Evolutionary conservation across 345 rosid species (phyloP).

Genomic region (Eucalyptus viminalis): DNA sequence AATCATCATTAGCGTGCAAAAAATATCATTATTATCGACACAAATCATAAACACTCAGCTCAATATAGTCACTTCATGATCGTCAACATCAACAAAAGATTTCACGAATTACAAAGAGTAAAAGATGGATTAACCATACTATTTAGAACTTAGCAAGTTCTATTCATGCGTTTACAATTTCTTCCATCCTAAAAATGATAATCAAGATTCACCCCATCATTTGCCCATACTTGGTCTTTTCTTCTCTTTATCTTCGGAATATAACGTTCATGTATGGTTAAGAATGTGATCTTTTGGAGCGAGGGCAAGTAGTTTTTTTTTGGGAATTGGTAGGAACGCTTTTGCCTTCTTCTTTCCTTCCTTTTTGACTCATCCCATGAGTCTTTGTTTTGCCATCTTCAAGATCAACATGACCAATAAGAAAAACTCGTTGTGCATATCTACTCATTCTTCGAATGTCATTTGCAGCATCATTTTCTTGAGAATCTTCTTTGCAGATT

Average conservation of each 20-base stretch:
- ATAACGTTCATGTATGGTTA: neutral
- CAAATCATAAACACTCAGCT: neutral
- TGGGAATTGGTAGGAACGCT: too few relatives aligned
- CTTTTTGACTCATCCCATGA: neutral
- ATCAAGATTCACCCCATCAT: neutral
- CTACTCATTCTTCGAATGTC: neutral
- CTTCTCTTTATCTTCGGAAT: neutral
- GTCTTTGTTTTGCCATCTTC: neutral
- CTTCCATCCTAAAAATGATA: too few relatives aligned
- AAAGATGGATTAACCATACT: neutral
- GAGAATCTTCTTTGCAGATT: neutral
- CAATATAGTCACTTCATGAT: neutral
- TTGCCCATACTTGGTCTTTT: neutral
- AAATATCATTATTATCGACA: neutral
- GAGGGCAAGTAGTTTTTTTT: too few relatives aligned
- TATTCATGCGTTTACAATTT: too few relatives aligned
- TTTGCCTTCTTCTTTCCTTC: neutral
- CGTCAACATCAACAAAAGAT: neutral
- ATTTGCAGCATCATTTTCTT: neutral
- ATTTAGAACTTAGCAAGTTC: too few relatives aligned
- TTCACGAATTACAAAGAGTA: neutral
- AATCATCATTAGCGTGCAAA: neutral
- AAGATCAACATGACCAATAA: neutral
- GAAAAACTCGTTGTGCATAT: neutral
- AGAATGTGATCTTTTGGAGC: neutral